Evolutionary conservation across 768 basidiomycete species (phyloP), one percentile per base, ranked within the genome.

Genomic region (Pleurotus pulmonarius): DNA sequence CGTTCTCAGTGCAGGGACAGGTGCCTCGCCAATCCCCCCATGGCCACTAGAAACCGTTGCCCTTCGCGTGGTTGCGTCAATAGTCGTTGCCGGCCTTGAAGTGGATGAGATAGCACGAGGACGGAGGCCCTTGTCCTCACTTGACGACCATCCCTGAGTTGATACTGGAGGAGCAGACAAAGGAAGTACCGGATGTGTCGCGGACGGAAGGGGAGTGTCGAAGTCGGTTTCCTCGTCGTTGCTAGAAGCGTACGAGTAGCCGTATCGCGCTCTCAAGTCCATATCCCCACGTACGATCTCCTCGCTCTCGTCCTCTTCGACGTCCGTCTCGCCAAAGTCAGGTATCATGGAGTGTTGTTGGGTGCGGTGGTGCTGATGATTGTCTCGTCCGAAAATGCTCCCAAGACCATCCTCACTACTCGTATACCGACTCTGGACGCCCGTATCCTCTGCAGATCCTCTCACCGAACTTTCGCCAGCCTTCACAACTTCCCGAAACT

Each of bases 1-100:
- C 59, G 66, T 64, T 56, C 67, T 72, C 5, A 59, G 65, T 34
- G 60, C 73, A 9, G 71, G 81, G 47, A 69, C 69, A 3, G 89
- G 90, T 0, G 85, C 81, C 58, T 87, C 85, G 25, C 88, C 88
- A 18, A 90, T 78, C 22, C 84, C 87, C 26, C 83, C 86, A 4
- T 76, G 79, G 0, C 58, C 63, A 24, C 69, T 68, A 5, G 75
- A 70, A 49, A 72, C 62, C 1, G 71, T 72, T 5, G 78, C 72
- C 22, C 73, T 72, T 15, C 71, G 68, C 6, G 64, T 22, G n/a
- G 15, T 44, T 22, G 41, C 9, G 13, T 15, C 7, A 7, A n/a
- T 44, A n/a, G 41, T n/a, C 20, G 12, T 9, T 16, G 41, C 41
- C n/a, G 41, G 20, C 7, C 41, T 44, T 22, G 41, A 44, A 13